Conservation (phyloP, 495 filamentous ascomycete species). For the Staphylotrichum tortipilum region DNA sequence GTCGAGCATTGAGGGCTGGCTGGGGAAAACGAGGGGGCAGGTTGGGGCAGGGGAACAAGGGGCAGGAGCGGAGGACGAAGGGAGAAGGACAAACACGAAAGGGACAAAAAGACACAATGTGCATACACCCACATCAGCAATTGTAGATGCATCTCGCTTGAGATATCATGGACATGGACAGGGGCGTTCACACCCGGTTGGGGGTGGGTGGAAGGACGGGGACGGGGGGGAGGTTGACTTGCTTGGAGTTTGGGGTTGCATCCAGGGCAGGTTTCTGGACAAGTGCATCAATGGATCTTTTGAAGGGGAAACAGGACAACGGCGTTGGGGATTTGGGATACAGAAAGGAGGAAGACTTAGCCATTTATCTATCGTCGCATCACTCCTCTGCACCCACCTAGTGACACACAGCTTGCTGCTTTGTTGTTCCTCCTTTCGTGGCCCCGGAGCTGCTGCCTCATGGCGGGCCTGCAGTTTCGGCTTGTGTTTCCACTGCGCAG, state of each 20-base stretch:
- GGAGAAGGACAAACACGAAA: not conserved
- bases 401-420: not conserved
- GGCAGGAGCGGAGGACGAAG: no score
- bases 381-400: no score
- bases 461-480: not conserved
- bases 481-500: not conserved
- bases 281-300: not conserved
- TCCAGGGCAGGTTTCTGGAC: constrained; percentile 7
- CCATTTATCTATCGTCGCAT: no score
- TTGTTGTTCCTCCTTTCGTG: not conserved
- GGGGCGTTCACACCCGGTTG: no score
- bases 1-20: not conserved
- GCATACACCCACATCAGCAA: no score
- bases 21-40: not conserved
- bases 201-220: not conserved
- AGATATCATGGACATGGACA: not conserved
- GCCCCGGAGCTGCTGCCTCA: not conserved
- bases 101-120: no score
- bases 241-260: not conserved
- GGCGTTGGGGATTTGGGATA: not conserved
- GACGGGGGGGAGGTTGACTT: not conserved
- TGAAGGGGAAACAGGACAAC: not conserved
- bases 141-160: not conserved
- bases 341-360: not conserved
- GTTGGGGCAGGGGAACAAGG: no score